Base-by-base conservation (phyloP, 306 rosid genomes). In the Fragaria iinumae region DNA sequence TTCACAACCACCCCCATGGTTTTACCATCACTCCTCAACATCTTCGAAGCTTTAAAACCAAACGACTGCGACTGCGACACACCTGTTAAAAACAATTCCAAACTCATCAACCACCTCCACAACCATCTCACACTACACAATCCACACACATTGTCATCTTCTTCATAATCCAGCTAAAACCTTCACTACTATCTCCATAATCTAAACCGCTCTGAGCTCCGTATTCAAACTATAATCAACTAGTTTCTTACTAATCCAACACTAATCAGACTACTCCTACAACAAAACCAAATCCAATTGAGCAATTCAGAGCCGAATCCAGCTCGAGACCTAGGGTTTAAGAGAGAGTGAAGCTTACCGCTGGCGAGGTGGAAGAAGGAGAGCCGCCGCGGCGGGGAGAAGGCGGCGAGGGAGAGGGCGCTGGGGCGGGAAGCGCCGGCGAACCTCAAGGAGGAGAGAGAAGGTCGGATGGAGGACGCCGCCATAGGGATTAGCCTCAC, bases 401-500 rank as follows among this genome's bases (percentile, higher is more conserved):
- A 74, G 32, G 90, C 82, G 60, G 89, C 56, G 80, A 82, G 68
- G 62, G 90, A 80, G 44, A 84, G 86, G 36, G 75, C 71, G 27
- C 77, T 64, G 45, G 76, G 67, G 32, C 87, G 94, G 77, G 91
- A 77, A 36, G 76, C 80, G 27, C 74, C 73, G 3, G 87, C 67
- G 83, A 88, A 82, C 55, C 75, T 76, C 45, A 93, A 76, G 20
- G 95, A 85, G 13, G 93, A 86, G 77, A 91, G 89, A 76, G 94
- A 85, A 12, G 97, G 98, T 67, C 88, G 84, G 81, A 93, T 81
- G 59, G 96, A 82, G 57, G 95, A 89, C 43, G 96, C 95, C 90
- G 96, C 95, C 93, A 87, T 86, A 17, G 93, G 97, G 57, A 90
- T 75, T 56, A 86, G 79, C 85, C 90, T 82, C 83, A 88, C 97